Percentiles rank a stretch among this genome's conserved stretches.
Conservation (phyloP, 441 rosid species). For the Euphorbia neoarborescens region DNA sequence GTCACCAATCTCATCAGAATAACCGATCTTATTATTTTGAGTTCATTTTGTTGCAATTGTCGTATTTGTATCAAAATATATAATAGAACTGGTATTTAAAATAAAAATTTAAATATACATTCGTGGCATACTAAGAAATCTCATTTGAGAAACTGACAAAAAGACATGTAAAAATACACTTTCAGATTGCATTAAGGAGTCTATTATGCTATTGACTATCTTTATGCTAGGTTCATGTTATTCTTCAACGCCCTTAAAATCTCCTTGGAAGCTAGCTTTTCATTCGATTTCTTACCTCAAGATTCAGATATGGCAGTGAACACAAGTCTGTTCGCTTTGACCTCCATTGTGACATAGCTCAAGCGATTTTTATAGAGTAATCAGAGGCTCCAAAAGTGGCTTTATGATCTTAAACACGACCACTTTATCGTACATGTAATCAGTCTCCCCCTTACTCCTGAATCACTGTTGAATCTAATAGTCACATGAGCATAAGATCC, state of each 20-base stretch:
- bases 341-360: slow-evolving; percentile 37
- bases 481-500: no score
- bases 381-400: slow-evolving; percentile 65
- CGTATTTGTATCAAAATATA: no score
- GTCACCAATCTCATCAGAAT: no score
- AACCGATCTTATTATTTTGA: no score
- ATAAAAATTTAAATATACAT: no score
- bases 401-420: slow-evolving; percentile 49
- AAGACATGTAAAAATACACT: no score
- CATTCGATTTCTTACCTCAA: slow-evolving; percentile 40
- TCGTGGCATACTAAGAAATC: no score
- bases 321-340: slow-evolving; percentile 37
- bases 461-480: no score
- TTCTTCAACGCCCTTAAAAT: slow-evolving; percentile 47
- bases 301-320: slow-evolving; percentile 34
- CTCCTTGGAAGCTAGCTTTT: slow-evolving; percentile 48
- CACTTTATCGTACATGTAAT: slow-evolving; percentile 48
- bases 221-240: neutral
- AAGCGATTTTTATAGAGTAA: slow-evolving; percentile 33
- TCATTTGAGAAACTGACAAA: no score
- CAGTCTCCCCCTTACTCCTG: no score
- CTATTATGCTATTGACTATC: neutral
- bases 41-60: no score
- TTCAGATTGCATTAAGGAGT: neutral
- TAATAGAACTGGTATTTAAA: no score